Percentiles rank a stretch among this genome's conserved stretches.
Evolutionary conservation across 2,329 filamentous ascomycete species (phyloP).

Genomic region (Sclerotinia borealis): DNA sequence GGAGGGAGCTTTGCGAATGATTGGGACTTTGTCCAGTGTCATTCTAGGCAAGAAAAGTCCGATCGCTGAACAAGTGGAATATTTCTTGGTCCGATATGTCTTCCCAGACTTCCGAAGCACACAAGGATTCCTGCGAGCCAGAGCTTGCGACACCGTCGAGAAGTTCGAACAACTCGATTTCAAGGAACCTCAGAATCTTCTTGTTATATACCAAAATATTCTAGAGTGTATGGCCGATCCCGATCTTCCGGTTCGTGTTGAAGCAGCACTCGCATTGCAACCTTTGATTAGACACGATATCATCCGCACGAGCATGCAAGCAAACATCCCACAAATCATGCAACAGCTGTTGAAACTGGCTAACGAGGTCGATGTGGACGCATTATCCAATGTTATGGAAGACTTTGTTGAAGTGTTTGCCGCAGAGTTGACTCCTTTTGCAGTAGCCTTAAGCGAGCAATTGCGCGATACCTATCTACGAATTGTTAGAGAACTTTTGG

Average conservation of each 20-base stretch:
- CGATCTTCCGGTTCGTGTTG: slow-evolving; percentile 89
- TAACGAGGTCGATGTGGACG: slow-evolving; percentile 97
- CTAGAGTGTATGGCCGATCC: slow-evolving; percentile 93
- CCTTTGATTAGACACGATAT: slow-evolving; percentile 93
- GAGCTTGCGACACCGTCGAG: slow-evolving; percentile 94
- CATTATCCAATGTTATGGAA: slow-evolving; percentile 97
- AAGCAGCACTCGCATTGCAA: slow-evolving; percentile 87
- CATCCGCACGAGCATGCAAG: slow-evolving; percentile 91
- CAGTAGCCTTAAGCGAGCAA: slow-evolving; percentile 92
- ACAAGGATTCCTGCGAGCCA: slow-evolving; percentile 86
- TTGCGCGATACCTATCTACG: slow-evolving; percentile 92
- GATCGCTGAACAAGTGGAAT: slow-evolving; percentile 95
- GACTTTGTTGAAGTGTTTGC: slow-evolving; percentile 99
- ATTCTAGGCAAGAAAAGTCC: slow-evolving; percentile 98
- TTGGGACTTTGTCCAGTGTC: slow-evolving; percentile 87
- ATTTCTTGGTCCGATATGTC: slow-evolving; percentile 96
- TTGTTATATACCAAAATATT: slow-evolving; percentile 94
- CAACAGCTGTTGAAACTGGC: slow-evolving; percentile 94
- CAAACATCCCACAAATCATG: slow-evolving; percentile 98
- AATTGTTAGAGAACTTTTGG: slow-evolving; percentile 84
- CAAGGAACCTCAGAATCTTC: slow-evolving; percentile 90
- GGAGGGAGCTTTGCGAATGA: slow-evolving; percentile 94
- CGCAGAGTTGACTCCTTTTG: slow-evolving; percentile 93
- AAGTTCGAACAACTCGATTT: slow-evolving; percentile 98
- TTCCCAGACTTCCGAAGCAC: slow-evolving; percentile 95